phyloP scores from a whole-genome alignment of 2,329 filamentous ascomycete species.

The Sarocladium kiliense region DNA sequence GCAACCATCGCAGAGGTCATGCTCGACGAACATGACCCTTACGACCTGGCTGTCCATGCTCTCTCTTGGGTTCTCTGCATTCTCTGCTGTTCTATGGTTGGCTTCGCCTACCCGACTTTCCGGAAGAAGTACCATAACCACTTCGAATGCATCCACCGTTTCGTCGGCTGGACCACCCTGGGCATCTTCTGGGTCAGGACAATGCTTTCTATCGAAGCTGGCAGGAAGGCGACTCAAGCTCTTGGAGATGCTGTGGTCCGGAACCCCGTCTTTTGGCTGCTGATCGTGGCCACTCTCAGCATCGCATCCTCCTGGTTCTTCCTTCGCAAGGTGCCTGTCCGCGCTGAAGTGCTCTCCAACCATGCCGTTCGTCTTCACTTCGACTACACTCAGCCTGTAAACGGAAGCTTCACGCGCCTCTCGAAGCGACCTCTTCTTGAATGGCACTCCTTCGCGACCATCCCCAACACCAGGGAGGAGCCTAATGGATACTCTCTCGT shows the following conservation, averaged over 20 bases:
- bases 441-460: conserved; percentile 73
- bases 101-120: conserved; percentile 58
- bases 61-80: conserved; percentile 53
- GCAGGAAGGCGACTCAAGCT: conserved; percentile 22
- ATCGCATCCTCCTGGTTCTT: conserved; percentile 69
- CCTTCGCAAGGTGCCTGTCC: conserved; percentile 62
- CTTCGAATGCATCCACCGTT: conserved; percentile 69
- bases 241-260: conserved; percentile 31
- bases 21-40: conserved; percentile 27
- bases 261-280: conserved; percentile 58
- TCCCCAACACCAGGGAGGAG: conserved; percentile 47
- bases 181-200: conserved; percentile 60
- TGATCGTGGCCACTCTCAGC: conserved; percentile 57
- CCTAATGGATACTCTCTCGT: conserved; percentile 57
- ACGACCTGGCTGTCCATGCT: conserved; percentile 30
- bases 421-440: conserved; percentile 60
- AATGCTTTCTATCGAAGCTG: conserved; percentile 46
- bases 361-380: conserved; percentile 72
- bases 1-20: conserved; percentile 29
- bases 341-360: conserved; percentile 60
- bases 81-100: conserved; percentile 55
- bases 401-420: conserved; percentile 45
- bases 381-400: conserved; percentile 53
- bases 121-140: conserved; percentile 59
- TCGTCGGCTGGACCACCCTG: conserved; percentile 65